phyloP scores from a whole-genome alignment of 345 rosid species.

The Anastatica hierochuntica region DNA sequence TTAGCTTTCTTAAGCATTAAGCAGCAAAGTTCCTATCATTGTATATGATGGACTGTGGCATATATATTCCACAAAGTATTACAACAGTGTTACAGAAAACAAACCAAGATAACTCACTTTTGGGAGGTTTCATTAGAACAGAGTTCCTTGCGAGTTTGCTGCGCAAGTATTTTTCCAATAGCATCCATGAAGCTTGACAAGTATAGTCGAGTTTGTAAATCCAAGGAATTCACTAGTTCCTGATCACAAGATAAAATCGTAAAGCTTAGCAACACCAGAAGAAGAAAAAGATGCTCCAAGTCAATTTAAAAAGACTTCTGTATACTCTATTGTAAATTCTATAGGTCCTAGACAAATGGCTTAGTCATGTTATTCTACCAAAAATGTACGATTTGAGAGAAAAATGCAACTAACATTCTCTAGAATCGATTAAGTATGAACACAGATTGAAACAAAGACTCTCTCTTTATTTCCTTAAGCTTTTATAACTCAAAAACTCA shows the following conservation, averaged over 20 bases:
- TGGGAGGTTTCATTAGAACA: slow-evolving; percentile 9
- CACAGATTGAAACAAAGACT: no score
- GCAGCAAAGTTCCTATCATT: slow-evolving; percentile 7
- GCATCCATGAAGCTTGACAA: slow-evolving; percentile 19
- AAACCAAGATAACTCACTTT: neutral
- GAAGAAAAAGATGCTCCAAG: no score
- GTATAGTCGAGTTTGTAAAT: slow-evolving; percentile 18
- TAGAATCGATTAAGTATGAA: no score
- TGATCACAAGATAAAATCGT: neutral
- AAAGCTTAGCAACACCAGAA: neutral
- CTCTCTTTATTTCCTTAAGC: no score
- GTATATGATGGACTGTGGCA: slow-evolving; percentile 3
- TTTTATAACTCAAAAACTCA: no score
- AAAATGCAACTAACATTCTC: no score
- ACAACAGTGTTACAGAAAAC: slow-evolving; percentile 9
- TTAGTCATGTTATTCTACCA: neutral
- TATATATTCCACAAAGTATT: no score
- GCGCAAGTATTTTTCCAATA: slow-evolving; percentile 23
- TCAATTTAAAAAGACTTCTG: neutral
- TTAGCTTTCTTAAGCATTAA: no score
- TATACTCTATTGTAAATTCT: no score
- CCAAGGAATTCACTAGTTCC: slow-evolving; percentile 26
- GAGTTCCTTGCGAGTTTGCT: no score
- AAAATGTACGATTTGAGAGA: neutral
- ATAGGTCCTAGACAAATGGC: neutral